Evolutionary conservation across 1,284 basidiomycete genomes (phyloP).

Genomic region (Pholiota adiposa): DNA sequence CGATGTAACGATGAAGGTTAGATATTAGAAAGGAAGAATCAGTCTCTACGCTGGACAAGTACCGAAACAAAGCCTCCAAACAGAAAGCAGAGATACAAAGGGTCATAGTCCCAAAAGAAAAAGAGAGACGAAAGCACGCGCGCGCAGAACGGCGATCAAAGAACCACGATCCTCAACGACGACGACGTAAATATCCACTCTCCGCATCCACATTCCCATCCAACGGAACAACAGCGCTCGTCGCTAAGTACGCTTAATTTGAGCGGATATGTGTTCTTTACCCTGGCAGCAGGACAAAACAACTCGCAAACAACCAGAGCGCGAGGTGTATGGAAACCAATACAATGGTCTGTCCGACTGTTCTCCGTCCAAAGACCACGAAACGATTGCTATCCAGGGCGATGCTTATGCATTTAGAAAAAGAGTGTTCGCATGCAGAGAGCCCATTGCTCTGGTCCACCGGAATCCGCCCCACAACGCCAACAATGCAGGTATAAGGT

Average conservation of each 20-base stretch:
- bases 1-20: too few species aligned
- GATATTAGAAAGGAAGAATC: too few species aligned
- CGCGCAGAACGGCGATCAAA: background rate
- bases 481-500: background rate
- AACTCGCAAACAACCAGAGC: too few species aligned
- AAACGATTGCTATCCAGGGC: too few species aligned
- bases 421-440: too few species aligned
- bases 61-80: background rate
- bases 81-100: constrained; percentile 1
- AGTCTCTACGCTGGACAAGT: too few species aligned
- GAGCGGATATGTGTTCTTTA: background rate
- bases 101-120: constrained; percentile 2
- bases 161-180: background rate
- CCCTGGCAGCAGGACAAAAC: background rate
- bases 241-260: background rate
- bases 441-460: background rate
- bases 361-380: too few species aligned
- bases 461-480: background rate
- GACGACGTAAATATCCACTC: background rate
- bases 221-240: background rate
- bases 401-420: too few species aligned
- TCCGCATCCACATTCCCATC: background rate
- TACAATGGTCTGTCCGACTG: too few species aligned
- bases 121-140: background rate
- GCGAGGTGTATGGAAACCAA: too few species aligned